A percentile compares a stretch with the other conserved stretches of the same genome.
phyloP scores from a whole-genome alignment of 192 early-diverging fungal genomes.

The Coemansia sp. region DNA sequence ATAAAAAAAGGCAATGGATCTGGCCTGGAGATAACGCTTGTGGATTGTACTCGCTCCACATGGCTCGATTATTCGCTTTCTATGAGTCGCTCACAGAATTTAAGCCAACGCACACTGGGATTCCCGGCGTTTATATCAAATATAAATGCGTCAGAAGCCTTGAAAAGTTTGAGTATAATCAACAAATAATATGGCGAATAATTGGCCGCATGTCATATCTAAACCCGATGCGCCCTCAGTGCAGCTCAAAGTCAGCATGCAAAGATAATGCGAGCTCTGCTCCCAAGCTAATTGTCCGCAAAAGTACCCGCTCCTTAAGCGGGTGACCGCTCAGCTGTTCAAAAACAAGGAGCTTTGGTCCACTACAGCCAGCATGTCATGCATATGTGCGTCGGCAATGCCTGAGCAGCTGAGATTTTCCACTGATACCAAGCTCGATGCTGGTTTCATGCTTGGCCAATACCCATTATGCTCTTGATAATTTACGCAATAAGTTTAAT shows the following conservation, averaged over 20 bases:
- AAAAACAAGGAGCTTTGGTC: neutral
- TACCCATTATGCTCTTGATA: neutral
- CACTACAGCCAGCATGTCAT: neutral
- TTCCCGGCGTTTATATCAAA: neutral
- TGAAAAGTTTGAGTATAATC: neutral
- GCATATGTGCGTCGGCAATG: slow-evolving; percentile 1
- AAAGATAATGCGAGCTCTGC: neutral
- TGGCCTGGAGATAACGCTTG: slow-evolving; percentile 1
- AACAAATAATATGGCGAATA: neutral
- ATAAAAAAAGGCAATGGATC: neutral
- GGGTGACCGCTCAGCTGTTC: neutral
- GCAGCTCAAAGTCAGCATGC: neutral
- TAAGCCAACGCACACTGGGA: neutral
- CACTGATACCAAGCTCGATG: neutral
- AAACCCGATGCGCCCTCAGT: neutral
- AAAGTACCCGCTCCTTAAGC: slow-evolving; percentile 7
- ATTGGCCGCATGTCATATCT: neutral
- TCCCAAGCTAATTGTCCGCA: slow-evolving; percentile 7
- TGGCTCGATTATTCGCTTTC: neutral
- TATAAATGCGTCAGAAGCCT: neutral
- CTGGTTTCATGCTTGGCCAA: neutral
- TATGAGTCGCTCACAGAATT: neutral
- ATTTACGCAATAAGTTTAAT: neutral
- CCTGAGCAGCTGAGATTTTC: neutral
- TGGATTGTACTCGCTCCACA: neutral